Evolutionary conservation across 345 rosid genomes (phyloP).

Genomic region (Acer yangbiense): DNA sequence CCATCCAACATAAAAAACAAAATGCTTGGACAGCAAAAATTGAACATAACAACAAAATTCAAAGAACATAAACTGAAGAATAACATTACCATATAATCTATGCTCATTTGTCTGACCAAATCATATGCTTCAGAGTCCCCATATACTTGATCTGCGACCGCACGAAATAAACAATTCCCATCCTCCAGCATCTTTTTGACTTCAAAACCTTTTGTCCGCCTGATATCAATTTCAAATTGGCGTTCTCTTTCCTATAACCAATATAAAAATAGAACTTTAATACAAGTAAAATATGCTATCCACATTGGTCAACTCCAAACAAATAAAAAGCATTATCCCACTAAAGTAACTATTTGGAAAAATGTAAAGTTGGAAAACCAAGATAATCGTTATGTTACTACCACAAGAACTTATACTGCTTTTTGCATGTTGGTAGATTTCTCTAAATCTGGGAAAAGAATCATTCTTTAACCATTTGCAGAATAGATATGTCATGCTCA

Average conservation of each 20-base stretch:
- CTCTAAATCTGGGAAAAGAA: background rate
- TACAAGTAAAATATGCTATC: background rate
- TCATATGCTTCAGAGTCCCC: constrained; percentile 91
- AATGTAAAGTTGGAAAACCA: background rate
- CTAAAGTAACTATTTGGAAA: background rate
- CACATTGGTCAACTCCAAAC: background rate
- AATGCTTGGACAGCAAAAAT: background rate
- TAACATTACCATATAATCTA: constrained; percentile 86
- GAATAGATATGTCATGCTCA: background rate
- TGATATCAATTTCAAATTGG: constrained; percentile 86
- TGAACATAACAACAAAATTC: background rate
- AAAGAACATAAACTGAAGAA: background rate
- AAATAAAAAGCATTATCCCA: constrained; percentile 2
- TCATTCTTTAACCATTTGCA: background rate
- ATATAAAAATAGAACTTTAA: constrained; percentile 11
- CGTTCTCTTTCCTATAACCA: constrained; percentile 82
- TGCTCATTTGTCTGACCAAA: constrained; percentile 85
- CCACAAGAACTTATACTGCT: background rate
- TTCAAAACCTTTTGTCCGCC: constrained; percentile 74
- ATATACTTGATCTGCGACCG: constrained; percentile 97
- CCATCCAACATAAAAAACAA: background rate
- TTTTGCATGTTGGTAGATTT: background rate
- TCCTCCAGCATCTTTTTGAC: constrained; percentile 95
- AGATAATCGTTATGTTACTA: background rate
- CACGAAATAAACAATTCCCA: constrained; percentile 98